A percentile compares a stretch with the other conserved stretches of the same genome.
Evolutionary conservation across 805 yeast species (phyloP).

Genomic region (Ogataea paradorogensis): DNA sequence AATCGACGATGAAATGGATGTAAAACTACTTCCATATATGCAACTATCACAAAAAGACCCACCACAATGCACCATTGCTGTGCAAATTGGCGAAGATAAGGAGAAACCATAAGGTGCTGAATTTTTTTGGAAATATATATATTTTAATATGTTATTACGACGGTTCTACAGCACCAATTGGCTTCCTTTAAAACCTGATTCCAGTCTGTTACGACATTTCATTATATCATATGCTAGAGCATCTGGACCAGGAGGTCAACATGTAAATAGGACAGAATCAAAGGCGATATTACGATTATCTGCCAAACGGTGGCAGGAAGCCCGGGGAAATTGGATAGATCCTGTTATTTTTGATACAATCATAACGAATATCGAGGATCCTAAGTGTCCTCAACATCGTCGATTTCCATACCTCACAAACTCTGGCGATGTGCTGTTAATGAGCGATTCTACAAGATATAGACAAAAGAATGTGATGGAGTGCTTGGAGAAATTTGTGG

Average conservation of each 20-base stretch:
- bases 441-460: slow-evolving; percentile 34
- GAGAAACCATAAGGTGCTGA: background rate
- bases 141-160: background rate
- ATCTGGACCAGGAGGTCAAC: slow-evolving; percentile 61
- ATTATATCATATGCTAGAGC: slow-evolving; percentile 45
- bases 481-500: slow-evolving; percentile 44
- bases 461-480: slow-evolving; percentile 44
- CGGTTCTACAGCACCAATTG: slow-evolving; percentile 4
- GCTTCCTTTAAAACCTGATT: slow-evolving; percentile 4
- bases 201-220: slow-evolving; percentile 24
- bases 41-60: background rate
- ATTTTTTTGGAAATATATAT: background rate
- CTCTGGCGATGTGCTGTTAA: slow-evolving; percentile 27
- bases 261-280: slow-evolving; percentile 56
- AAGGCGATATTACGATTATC: slow-evolving; percentile 38
- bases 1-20: slow-evolving; percentile 4
- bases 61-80: background rate
- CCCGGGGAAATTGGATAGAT: slow-evolving; percentile 45
- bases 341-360: slow-evolving; percentile 34
- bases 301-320: slow-evolving; percentile 35
- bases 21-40: background rate
- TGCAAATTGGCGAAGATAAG: background rate
- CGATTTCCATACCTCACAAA: slow-evolving; percentile 29
- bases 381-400: slow-evolving; percentile 13
- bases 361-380: slow-evolving; percentile 20